phyloP scores from a whole-genome alignment of 164 flowering plant genomes.

The Akebia trifoliata region DNA sequence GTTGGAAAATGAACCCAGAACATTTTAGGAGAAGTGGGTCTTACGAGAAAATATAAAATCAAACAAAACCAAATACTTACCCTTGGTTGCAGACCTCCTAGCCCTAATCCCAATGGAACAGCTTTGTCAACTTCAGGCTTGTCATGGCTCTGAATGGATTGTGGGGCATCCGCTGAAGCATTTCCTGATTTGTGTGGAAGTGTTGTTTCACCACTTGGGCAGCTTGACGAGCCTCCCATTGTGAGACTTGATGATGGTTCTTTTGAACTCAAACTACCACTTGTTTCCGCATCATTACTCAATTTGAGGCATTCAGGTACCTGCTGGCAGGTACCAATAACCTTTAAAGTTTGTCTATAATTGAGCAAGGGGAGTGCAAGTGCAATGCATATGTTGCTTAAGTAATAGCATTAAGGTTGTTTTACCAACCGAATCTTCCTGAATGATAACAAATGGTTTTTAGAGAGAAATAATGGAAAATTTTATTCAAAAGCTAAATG shows the following conservation, averaged over 20 bases:
- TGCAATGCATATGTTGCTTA: too few relatives aligned
- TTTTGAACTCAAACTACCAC: slow-evolving; percentile 10
- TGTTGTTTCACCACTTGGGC: slow-evolving; percentile 21
- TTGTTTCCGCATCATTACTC: slow-evolving; percentile 14
- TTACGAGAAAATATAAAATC: too few relatives aligned
- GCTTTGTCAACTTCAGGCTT: slow-evolving; percentile 23
- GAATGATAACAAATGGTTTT: too few relatives aligned
- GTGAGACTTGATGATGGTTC: slow-evolving; percentile 21
- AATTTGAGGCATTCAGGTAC: slow-evolving; percentile 14
- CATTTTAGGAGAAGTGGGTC: too few relatives aligned
- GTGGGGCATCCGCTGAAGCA: slow-evolving; percentile 20
- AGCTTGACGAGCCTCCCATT: slow-evolving; percentile 16
- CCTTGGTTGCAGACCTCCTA: slow-evolving; percentile 74
- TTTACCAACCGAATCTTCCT: too few relatives aligned
- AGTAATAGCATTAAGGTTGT: too few relatives aligned
- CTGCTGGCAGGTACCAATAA: slow-evolving; percentile 15
- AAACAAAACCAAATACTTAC: slow-evolving; percentile 26
- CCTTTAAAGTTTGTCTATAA: too few relatives aligned
- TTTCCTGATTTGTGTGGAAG: slow-evolving; percentile 11
- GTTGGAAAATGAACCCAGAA: too few relatives aligned
- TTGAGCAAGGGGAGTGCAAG: too few relatives aligned
- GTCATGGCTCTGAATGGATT: slow-evolving; percentile 23
- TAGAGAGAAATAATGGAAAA: too few relatives aligned
- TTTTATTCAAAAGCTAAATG: too few relatives aligned
- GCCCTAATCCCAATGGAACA: slow-evolving; percentile 85